Evolutionary conservation across 2,329 filamentous ascomycete species (phyloP).

Genomic region (Ophiobolus disseminans): DNA sequence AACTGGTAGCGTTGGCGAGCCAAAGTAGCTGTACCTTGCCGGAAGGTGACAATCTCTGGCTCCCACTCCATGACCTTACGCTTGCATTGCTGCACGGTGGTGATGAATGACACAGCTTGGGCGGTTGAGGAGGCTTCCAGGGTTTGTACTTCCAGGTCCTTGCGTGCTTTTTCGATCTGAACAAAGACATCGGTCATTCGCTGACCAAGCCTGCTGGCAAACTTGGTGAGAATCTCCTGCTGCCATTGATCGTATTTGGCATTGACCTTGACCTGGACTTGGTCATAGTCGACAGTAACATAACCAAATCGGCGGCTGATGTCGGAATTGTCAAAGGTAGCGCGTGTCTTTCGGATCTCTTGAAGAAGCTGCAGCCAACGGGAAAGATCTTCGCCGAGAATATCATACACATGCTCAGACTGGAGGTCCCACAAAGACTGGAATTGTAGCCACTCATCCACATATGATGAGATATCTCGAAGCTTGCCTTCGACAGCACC

Average conservation of each 20-base stretch:
- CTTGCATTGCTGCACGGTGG: slow-evolving; percentile 94
- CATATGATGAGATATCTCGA: slow-evolving; percentile 78
- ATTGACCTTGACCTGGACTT: slow-evolving; percentile 98
- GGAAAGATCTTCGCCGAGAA: slow-evolving; percentile 87
- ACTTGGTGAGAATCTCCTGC: slow-evolving; percentile 93
- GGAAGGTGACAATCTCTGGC: slow-evolving; percentile 93
- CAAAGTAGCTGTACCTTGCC: slow-evolving; percentile 92
- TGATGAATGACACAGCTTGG: slow-evolving; percentile 97
- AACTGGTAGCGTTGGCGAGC: slow-evolving; percentile 93
- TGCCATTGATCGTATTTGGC: slow-evolving; percentile 99
- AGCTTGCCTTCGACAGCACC: slow-evolving; percentile 83
- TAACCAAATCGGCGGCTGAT: slow-evolving; percentile 92
- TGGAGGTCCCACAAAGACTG: slow-evolving; percentile 98
- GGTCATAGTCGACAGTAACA: slow-evolving; percentile 95
- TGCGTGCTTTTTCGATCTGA: slow-evolving; percentile 88
- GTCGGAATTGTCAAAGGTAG: slow-evolving; percentile 97
- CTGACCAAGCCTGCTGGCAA: slow-evolving; percentile 84
- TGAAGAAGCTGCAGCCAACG: slow-evolving; percentile 96
- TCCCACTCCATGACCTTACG: slow-evolving; percentile 93
- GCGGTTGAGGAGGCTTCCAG: slow-evolving; percentile 94
- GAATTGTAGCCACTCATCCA: slow-evolving; percentile 98
- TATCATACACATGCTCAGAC: slow-evolving; percentile 92
- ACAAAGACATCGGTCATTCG: slow-evolving; percentile 92
- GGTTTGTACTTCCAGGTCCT: slow-evolving; percentile 88
- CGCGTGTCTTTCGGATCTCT: slow-evolving; percentile 92